phyloP scores from a whole-genome alignment of 371 early-diverging fungal species.

The Mortierella sp. region DNA sequence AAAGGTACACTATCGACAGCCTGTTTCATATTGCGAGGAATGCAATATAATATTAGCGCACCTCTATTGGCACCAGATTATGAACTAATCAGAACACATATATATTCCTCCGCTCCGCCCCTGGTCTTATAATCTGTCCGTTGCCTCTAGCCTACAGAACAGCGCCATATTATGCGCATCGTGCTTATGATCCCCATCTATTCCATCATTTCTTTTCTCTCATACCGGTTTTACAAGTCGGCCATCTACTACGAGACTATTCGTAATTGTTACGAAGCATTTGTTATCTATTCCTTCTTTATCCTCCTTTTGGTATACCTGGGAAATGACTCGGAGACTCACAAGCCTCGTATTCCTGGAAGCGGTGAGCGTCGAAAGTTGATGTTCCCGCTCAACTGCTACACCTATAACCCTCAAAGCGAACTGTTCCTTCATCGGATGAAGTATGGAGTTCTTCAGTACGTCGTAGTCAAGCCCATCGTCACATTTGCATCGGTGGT shows the following conservation, averaged over 20 bases:
- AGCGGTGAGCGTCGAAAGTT: conserved; percentile 57
- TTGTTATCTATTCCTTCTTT: conserved; percentile 72
- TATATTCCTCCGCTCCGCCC: neutral
- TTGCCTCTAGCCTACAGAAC: conserved; percentile 58
- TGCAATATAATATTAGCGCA: neutral
- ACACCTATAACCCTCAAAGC: conserved; percentile 67
- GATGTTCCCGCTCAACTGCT: conserved; percentile 75
- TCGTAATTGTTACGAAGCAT: conserved; percentile 80
- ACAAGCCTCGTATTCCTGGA: conserved; percentile 47
- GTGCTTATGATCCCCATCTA: conserved; percentile 81
- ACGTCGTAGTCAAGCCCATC: conserved; percentile 70
- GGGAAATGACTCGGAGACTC: conserved; percentile 59
- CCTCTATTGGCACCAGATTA: neutral
- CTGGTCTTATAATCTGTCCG: neutral
- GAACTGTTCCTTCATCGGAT: conserved; percentile 68
- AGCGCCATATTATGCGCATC: conserved; percentile 76
- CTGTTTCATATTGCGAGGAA: neutral
- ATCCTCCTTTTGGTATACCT: conserved; percentile 69
- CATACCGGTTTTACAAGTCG: conserved; percentile 72
- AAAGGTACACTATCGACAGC: conserved; percentile 17
- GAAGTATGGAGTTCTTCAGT: conserved; percentile 74
- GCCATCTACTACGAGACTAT: conserved; percentile 73
- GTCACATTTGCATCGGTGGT: conserved; percentile 70
- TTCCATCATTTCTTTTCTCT: conserved; percentile 70
- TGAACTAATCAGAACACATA: neutral